Percentiles rank a stretch among this genome's conserved stretches.
phyloP scores from a whole-genome alignment of 1,284 basidiomycete genomes.

The Neonothopanus nambi region DNA sequence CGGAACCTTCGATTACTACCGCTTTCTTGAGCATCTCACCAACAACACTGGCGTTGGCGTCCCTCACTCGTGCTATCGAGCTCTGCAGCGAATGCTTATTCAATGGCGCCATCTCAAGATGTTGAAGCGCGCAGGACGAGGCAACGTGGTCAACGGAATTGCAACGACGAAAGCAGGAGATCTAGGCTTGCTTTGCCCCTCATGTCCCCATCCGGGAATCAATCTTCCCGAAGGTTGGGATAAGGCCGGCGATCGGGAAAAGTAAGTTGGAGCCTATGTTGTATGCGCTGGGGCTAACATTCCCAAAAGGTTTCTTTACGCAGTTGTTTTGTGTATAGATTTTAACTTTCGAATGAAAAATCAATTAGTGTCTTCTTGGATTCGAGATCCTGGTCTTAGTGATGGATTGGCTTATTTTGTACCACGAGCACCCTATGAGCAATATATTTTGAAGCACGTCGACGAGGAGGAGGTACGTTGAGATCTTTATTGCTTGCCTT shows the following conservation, averaged over 20 bases:
- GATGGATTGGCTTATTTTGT: constrained; percentile 9
- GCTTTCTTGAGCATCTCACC: constrained; percentile 20
- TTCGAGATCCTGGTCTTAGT: constrained; percentile 1
- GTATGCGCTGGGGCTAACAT: background rate
- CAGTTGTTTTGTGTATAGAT: background rate
- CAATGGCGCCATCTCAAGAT: constrained; percentile 32
- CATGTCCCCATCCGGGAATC: constrained; percentile 32
- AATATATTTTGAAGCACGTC: background rate
- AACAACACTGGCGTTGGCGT: constrained; percentile 25
- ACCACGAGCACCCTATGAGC: background rate
- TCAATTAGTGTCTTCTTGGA: constrained; percentile 5
- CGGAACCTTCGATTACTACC: constrained; percentile 25
- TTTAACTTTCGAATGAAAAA: constrained; percentile 1
- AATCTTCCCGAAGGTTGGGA: constrained; percentile 32
- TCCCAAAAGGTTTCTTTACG: background rate
- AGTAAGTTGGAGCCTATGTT: background rate
- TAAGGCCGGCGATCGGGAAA: constrained; percentile 6
- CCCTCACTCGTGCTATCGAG: constrained; percentile 15
- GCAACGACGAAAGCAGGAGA: constrained; percentile 25
- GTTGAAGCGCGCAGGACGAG: constrained; percentile 32
- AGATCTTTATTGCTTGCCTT: background rate
- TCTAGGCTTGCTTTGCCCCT: constrained; percentile 33
- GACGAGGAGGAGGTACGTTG: background rate
- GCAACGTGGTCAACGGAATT: constrained; percentile 26
- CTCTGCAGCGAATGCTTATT: constrained; percentile 27